Base-by-base conservation (phyloP, 2,329 filamentous ascomycete species). In the Shiraia sp. region DNA sequence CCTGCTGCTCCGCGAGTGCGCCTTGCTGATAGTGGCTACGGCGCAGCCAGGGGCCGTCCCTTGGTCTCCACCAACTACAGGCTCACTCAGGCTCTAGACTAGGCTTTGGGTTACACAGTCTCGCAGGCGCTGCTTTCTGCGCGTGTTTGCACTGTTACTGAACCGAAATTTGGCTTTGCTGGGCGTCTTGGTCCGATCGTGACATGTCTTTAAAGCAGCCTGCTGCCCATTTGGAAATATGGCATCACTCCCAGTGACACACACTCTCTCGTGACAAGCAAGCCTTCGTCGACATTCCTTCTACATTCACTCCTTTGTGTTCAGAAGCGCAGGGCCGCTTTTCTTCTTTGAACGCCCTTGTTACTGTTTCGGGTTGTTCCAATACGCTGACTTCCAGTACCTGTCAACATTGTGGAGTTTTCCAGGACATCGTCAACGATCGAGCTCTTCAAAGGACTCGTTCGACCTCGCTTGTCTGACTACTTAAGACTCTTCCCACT, bases 221-320 rank as follows among this genome's bases (percentile, higher is more conserved):
- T 32, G 36, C 44, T 44, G 44, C 51, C 46, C 45, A 31, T 47
- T 48, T 30, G 45, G 52, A 47, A 52, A 53, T 37, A 45, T 28
- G 38, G 36, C 50, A 51, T 55, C 54, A 55, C 56, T 55, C 42
- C 45, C 49, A 37, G 55, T 56, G 53, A 54, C 51, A 58, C 53
- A 51, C 50, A 42, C 29, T 54, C 51, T 42, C 53, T 52, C 47
- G 43, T 53, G 53, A 61, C 58, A 61, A 59, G 60, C 61, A 51
- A 65, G 61, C 51, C 58, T 60, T 64, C 42, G 49, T 59, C 52
- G 29, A 55, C 43, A 47, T 59, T 59, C 61, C 54, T 63, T 67
- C 54, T 53, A 50, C 39, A 36, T 57, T 61, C 54, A 57, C 41
- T 61, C 50, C 23, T 51, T 56, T 59, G 41, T 54, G 45, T 50